Evolutionary conservation across 148 eudicot genomes (phyloP).

Genomic region (Limonium bicolor): DNA sequence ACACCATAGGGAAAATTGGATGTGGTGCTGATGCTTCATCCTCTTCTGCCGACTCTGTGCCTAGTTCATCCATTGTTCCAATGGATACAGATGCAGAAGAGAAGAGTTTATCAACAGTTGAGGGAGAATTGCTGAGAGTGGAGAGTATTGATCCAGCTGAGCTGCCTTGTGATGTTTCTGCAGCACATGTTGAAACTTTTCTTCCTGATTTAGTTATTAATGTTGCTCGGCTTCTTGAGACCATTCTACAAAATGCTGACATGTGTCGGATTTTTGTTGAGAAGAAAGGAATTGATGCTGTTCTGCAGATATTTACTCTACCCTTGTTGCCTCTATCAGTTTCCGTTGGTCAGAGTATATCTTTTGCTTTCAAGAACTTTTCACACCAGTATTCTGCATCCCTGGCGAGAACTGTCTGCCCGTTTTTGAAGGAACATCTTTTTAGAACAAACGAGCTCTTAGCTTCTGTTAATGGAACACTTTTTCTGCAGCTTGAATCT

Average conservation of each 20-base stretch:
- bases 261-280: constrained; percentile 82
- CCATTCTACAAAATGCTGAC: constrained; percentile 84
- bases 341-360: constrained; percentile 76
- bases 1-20: constrained; percentile 51
- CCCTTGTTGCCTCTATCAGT: constrained; percentile 67
- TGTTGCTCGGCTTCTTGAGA: constrained; percentile 86
- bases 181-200: constrained; percentile 38
- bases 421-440: constrained; percentile 71
- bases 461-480: constrained; percentile 41
- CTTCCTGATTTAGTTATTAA: constrained; percentile 85
- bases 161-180: constrained; percentile 28
- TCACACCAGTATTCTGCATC: constrained; percentile 86
- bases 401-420: constrained; percentile 76
- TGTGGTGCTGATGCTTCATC: constrained; percentile 37
- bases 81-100: constrained; percentile 82
- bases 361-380: constrained; percentile 84
- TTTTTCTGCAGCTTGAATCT: constrained; percentile 48
- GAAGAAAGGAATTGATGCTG: constrained; percentile 80
- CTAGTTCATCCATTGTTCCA: constrained; percentile 43
- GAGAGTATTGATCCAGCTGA: constrained; percentile 38
- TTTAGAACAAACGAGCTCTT: constrained; percentile 42
- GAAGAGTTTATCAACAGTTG: constrained; percentile 23
- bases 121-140: constrained; percentile 17
- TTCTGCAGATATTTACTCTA: constrained; percentile 64
- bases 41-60: constrained; percentile 23